Evolutionary conservation across 2,329 filamentous ascomycete genomes (phyloP).

Genomic region (Cladosporium sp.): DNA sequence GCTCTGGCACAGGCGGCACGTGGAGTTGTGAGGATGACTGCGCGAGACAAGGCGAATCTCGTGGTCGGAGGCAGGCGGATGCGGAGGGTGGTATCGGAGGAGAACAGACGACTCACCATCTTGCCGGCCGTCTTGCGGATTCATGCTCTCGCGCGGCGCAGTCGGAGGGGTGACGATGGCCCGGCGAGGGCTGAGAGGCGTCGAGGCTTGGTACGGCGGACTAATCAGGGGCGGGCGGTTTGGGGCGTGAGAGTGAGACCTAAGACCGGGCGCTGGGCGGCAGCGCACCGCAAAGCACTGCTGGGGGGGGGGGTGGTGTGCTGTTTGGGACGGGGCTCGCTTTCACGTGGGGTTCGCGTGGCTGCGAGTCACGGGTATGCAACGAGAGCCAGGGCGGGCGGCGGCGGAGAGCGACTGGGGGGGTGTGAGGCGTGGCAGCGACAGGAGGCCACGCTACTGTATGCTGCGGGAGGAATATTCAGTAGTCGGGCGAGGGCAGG

Average conservation of each 20-base stretch:
- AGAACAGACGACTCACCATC: slow-evolving; percentile 1
- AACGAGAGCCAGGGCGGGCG: background rate
- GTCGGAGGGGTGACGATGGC: background rate
- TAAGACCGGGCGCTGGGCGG: background rate
- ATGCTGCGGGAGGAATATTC: too few species aligned
- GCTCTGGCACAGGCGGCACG: background rate
- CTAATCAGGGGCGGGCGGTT: slow-evolving; percentile 6
- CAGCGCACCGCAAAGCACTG: background rate
- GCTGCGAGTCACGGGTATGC: background rate
- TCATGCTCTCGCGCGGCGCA: slow-evolving; percentile 10
- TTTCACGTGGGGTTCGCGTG: background rate
- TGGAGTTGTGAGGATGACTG: slow-evolving; percentile 6
- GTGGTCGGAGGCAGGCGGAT: background rate
- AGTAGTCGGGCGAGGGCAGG: too few species aligned
- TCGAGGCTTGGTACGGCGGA: background rate
- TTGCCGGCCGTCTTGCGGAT: slow-evolving; percentile 9
- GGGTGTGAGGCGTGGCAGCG: background rate
- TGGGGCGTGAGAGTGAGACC: slow-evolving; percentile 6
- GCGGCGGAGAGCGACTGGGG: background rate
- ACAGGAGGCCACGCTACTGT: background rate
- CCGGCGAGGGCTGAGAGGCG: background rate
- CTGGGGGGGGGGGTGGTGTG: background rate
- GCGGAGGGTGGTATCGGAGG: background rate
- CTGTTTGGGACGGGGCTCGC: background rate
- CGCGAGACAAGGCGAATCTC: background rate